phyloP scores from a whole-genome alignment of 208 protist species.

The Trypanosoma cruzi region DNA sequence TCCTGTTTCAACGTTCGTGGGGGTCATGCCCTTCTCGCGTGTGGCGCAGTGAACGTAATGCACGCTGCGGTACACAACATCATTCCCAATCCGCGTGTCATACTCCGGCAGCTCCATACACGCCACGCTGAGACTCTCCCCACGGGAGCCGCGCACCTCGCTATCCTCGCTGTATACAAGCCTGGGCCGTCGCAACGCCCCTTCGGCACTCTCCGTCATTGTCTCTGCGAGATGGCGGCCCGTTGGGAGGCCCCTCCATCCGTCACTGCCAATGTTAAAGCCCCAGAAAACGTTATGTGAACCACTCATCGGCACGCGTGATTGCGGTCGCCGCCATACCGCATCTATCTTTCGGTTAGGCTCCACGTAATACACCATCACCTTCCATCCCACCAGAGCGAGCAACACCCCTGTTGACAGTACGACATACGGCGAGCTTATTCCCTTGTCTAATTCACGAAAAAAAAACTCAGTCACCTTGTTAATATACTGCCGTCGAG shows the following conservation, averaged over 20 bases:
- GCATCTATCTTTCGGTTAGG: constrained; percentile 52
- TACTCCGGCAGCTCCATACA: constrained; percentile 87
- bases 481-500: constrained; percentile 50
- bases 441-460: constrained; percentile 77
- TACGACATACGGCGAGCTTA: constrained; percentile 72
- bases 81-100: constrained; percentile 56
- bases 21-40: background rate
- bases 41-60: constrained; percentile 59
- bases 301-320: constrained; percentile 64
- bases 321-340: constrained; percentile 38
- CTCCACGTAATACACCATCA: constrained; percentile 57
- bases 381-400: constrained; percentile 56
- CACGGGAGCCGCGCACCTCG: constrained; percentile 48
- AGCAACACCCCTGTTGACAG: constrained; percentile 50
- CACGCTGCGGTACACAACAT: constrained; percentile 88
- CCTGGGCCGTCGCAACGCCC: constrained; percentile 68
- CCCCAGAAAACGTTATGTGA: constrained; percentile 86
- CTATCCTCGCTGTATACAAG: constrained; percentile 74
- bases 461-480: constrained; percentile 81
- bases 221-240: constrained; percentile 33
- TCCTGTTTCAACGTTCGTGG: background rate
- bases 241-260: background rate
- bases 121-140: constrained; percentile 54
- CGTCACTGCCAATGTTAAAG: constrained; percentile 30
- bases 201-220: constrained; percentile 43